These are phyloP conservation scores for Arthroderma uncinatum DNA, from an alignment of 2,329 filamentous ascomycete genomes.

Conservation along the genomic window DNA sequence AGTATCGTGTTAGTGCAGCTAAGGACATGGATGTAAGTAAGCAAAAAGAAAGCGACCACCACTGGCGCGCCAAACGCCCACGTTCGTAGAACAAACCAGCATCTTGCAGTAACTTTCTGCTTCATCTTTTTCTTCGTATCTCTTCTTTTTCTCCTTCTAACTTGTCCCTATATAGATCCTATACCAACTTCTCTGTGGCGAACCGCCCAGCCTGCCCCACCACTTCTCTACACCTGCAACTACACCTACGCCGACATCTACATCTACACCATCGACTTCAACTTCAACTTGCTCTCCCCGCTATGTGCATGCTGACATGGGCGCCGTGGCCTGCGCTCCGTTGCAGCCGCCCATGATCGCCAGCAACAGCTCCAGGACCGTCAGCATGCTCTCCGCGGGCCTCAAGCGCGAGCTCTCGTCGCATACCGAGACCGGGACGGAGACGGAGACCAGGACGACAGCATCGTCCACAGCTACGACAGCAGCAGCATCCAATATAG, in stretches of 20 bases:
- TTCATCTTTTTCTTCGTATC: not conserved
- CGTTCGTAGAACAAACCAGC: not conserved
- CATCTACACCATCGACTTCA: not conserved
- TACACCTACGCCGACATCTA: not conserved
- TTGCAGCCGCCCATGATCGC: conserved; percentile 49
- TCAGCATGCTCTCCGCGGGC: conserved; percentile 18
- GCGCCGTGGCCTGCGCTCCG: conserved; percentile 43
- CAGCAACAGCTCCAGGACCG: conserved; percentile 24
- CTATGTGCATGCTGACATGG: conserved; percentile 39
- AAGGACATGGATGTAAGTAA: not conserved
- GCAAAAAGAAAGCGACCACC: not conserved
- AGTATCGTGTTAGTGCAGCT: too few species aligned
- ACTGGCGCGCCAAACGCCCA: conserved; percentile 4
- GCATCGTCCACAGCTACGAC: not conserved
- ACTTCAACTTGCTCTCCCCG: not conserved
- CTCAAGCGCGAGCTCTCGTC: not conserved
- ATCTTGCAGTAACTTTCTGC: not conserved
- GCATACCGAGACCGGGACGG: not conserved
- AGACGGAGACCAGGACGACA: too few species aligned
- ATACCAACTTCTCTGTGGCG: too few species aligned
- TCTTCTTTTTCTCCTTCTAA: not conserved
- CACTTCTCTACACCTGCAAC: not conserved
- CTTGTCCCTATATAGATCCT: too few species aligned
- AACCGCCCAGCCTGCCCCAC: not conserved
- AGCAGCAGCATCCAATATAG: not conserved